Conservation (phyloP, 208 protist species). For the Leishmania tarentolae region DNA sequence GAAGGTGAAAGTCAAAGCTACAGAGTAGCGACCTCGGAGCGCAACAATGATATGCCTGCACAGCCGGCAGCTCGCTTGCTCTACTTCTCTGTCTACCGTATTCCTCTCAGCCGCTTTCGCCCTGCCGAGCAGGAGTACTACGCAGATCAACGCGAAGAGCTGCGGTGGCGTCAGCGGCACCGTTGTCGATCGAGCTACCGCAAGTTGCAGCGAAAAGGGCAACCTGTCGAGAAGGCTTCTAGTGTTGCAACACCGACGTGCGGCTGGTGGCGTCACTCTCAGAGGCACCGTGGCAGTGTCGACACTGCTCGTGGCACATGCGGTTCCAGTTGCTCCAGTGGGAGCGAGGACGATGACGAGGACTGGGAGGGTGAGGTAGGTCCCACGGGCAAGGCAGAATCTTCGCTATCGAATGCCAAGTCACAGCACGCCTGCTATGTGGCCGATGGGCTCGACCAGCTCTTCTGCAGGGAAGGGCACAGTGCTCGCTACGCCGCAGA, state of each 20-base stretch:
- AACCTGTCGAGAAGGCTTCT: not conserved
- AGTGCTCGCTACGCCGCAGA: conserved; percentile 23
- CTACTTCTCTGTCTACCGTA: conserved; percentile 66
- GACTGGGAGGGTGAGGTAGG: not conserved
- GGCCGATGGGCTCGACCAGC: not conserved
- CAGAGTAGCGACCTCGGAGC: not conserved
- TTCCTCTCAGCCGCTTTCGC: conserved; percentile 54
- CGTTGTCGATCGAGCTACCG: conserved; percentile 15
- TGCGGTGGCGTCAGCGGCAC: conserved; percentile 46
- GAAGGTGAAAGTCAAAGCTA: conserved; percentile 1
- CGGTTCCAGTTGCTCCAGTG: conserved; percentile 5
- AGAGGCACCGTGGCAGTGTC: not conserved
- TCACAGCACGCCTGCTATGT: not conserved
- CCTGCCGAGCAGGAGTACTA: conserved; percentile 71
- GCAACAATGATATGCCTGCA: not conserved
- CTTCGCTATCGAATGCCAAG: not conserved
- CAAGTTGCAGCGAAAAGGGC: not conserved
- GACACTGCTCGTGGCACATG: not conserved
- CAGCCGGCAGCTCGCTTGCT: conserved; percentile 26
- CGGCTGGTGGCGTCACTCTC: not conserved
- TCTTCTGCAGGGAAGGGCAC: not conserved
- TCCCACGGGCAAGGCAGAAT: not conserved
- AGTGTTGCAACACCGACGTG: not conserved
- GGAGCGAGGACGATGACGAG: conserved; percentile 3
- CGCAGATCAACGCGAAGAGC: conserved; percentile 53